Evolutionary conservation across 495 filamentous ascomycete species (phyloP).

Genomic region (Penicillium lividum): DNA sequence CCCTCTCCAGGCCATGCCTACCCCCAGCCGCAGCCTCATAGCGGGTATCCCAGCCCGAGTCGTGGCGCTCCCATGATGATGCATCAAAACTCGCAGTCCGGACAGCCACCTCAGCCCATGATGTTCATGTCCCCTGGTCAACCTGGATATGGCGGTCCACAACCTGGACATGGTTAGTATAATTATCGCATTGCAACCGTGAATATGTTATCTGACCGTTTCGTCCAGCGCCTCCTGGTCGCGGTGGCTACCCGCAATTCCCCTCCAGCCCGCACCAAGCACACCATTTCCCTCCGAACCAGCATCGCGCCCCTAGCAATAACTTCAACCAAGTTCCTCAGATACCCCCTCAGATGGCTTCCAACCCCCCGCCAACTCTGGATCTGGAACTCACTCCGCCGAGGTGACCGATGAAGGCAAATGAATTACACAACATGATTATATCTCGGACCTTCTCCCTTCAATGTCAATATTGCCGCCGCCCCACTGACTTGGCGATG

Average conservation of each 20-base stretch:
- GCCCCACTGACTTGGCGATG: conserved; percentile 7
- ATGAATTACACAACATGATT: conserved; percentile 42
- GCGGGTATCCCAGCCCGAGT: conserved; percentile 82
- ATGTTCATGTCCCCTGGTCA: conserved; percentile 70
- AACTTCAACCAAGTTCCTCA: conserved; percentile 59
- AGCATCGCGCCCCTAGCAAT: conserved; percentile 60
- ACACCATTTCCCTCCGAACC: conserved; percentile 63
- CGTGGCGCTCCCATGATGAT: conserved; percentile 81
- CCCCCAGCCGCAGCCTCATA: conserved; percentile 66
- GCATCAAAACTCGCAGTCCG: conserved; percentile 75
- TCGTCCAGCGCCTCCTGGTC: conserved; percentile 55
- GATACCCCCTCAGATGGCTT: conserved; percentile 46
- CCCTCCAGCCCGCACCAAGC: conserved; percentile 65
- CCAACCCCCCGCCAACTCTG: conserved; percentile 43
- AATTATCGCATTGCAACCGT: conserved; percentile 4
- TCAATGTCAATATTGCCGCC: conserved; percentile 9
- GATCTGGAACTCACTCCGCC: conserved; percentile 38
- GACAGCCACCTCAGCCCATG: conserved; percentile 57
- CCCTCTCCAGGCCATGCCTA: conserved; percentile 66
- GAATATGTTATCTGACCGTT: not conserved
- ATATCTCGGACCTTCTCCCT: conserved; percentile 5
- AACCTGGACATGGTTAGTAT: conserved; percentile 65
- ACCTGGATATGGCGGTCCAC: conserved; percentile 65
- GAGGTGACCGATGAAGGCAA: conserved; percentile 57
- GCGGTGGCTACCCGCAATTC: conserved; percentile 61